Evolutionary conservation across 305 asterid genomes (phyloP).

Genomic region (Stenogyne calaminthoides): DNA sequence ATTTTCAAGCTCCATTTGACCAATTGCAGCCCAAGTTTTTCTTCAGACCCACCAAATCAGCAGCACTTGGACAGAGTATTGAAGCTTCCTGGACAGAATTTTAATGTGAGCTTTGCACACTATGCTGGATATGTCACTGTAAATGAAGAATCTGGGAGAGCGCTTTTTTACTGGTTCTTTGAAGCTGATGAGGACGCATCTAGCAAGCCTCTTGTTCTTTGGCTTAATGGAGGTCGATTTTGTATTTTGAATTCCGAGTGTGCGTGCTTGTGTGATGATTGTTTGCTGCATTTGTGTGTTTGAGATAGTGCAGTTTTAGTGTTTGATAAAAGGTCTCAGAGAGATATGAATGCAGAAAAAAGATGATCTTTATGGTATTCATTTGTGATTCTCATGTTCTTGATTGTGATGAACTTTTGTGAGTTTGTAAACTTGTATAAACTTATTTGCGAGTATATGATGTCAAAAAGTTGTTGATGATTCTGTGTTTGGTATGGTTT

Average conservation of each 20-base stretch:
- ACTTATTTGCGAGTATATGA: not conserved
- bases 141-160: slow-evolving; percentile 61
- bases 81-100: slow-evolving; percentile 74
- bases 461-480: not conserved
- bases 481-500: too few species aligned
- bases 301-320: not conserved
- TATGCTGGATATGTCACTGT: slow-evolving; percentile 79
- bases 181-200: slow-evolving; percentile 83
- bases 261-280: slow-evolving; percentile 4
- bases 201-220: slow-evolving; percentile 83
- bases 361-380: not conserved
- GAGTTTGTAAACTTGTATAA: not conserved
- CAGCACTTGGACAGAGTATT: slow-evolving; percentile 59
- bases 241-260: not conserved
- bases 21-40: slow-evolving; percentile 26
- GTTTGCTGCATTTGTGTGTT: not conserved
- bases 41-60: slow-evolving; percentile 36
- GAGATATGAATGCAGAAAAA: not conserved
- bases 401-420: not conserved
- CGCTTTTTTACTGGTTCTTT: slow-evolving; percentile 86
- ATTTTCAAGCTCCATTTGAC: slow-evolving; percentile 36
- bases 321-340: not conserved
- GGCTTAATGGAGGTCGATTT: slow-evolving; percentile 89
- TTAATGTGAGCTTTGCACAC: slow-evolving; percentile 69
- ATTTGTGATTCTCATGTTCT: not conserved